These are phyloP conservation scores for Nicotiana undulata DNA, from an alignment of 257 asterid species.

Conservation along the genomic window DNA sequence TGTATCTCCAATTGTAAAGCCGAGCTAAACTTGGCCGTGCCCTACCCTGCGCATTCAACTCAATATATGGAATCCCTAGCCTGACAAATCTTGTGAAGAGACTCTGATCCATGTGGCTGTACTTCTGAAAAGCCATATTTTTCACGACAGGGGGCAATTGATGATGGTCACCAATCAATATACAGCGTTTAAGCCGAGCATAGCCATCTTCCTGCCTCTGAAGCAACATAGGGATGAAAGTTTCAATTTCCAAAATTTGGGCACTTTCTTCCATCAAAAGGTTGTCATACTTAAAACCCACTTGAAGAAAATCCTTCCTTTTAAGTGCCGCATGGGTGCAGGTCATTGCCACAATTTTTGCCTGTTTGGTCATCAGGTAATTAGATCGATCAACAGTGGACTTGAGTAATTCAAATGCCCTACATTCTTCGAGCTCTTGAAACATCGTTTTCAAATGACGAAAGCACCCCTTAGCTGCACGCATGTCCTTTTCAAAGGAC, in stretches of 20 bases:
- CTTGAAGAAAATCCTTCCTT: slow-evolving; percentile 84
- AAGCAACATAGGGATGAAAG: slow-evolving; percentile 94
- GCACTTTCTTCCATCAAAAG: slow-evolving; percentile 99
- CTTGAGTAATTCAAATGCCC: slow-evolving; percentile 97
- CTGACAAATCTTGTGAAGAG: slow-evolving; percentile 95
- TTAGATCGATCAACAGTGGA: slow-evolving; percentile 91
- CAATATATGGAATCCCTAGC: slow-evolving; percentile 91
- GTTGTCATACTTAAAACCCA: slow-evolving; percentile 95
- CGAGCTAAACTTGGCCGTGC: slow-evolving; percentile 94
- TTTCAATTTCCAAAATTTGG: slow-evolving; percentile 95
- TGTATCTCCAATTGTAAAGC: slow-evolving; percentile 95
- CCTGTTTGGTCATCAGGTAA: slow-evolving; percentile 95
- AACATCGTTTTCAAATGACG: slow-evolving; percentile 88
- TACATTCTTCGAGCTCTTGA: slow-evolving; percentile 97
- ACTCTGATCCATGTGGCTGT: slow-evolving; percentile 99
- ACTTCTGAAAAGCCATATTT: slow-evolving; percentile 99
- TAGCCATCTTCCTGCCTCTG: slow-evolving; percentile 99
- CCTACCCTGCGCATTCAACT: slow-evolving; percentile 97
- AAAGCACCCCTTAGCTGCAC: slow-evolving; percentile 91
- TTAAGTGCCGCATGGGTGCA: slow-evolving; percentile 99
- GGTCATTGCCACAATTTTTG: slow-evolving; percentile 98
- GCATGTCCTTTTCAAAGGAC: slow-evolving; percentile 83
- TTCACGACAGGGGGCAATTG: slow-evolving; percentile 99
- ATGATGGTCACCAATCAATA: slow-evolving; percentile 98
- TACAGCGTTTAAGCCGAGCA: slow-evolving; percentile 97